These are phyloP conservation scores for Coemansia sp. DNA, from an alignment of 192 early-diverging fungal species.

Conservation along the genomic window DNA sequence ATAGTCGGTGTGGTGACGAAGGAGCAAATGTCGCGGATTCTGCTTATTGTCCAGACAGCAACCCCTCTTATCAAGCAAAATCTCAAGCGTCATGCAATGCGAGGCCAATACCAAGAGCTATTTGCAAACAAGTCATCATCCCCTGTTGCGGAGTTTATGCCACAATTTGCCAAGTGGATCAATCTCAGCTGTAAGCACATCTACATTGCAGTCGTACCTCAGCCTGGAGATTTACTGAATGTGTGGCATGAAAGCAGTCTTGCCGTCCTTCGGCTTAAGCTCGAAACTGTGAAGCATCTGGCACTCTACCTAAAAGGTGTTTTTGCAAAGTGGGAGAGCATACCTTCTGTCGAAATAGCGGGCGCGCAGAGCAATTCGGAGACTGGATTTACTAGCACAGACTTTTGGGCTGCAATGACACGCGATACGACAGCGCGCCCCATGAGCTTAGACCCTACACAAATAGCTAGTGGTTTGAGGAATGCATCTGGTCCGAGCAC, in stretches of 20 bases:
- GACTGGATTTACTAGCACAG: conserved; percentile 33
- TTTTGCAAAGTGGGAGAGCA: conserved; percentile 39
- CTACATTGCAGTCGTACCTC: conserved; percentile 36
- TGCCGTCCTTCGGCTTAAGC: conserved; percentile 46
- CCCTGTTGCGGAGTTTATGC: conserved; percentile 3
- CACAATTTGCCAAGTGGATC: conserved; percentile 46
- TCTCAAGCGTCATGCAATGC: conserved; percentile 26
- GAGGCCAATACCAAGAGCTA: conserved; percentile 23
- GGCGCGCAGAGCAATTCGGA: conserved; percentile 25
- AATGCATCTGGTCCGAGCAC: conserved; percentile 5
- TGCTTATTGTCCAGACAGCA: conserved; percentile 14
- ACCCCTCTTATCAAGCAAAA: conserved; percentile 33
- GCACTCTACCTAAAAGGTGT: conserved; percentile 44
- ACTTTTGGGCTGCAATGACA: conserved; percentile 48
- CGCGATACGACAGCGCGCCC: conserved; percentile 23
- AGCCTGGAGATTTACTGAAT: conserved; percentile 17
- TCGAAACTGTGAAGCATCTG: conserved; percentile 47
- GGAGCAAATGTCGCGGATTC: conserved; percentile 27
- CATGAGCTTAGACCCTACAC: not conserved
- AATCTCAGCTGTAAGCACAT: conserved; percentile 34
- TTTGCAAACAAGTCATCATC: conserved; percentile 14
- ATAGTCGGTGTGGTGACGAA: conserved; percentile 38
- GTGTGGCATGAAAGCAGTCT: conserved; percentile 47
- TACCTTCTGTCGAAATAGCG: conserved; percentile 12
- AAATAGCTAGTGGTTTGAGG: not conserved